These are phyloP conservation scores for Pseudogymnoascus sp. DNA, from an alignment of 2,329 filamentous ascomycete species.

Conservation along the genomic window DNA sequence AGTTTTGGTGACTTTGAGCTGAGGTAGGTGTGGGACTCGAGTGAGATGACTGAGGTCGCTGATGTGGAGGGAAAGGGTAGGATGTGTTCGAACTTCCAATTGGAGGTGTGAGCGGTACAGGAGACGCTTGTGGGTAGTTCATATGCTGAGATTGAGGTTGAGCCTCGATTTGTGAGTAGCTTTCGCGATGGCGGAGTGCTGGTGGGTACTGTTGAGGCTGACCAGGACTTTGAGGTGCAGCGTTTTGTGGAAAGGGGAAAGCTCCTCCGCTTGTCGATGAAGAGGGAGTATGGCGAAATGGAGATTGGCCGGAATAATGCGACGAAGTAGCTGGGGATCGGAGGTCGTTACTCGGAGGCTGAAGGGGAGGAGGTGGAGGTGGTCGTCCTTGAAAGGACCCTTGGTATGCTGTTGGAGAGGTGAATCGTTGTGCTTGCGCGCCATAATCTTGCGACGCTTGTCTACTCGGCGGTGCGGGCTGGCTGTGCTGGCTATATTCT, in stretches of 20 bases:
- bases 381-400: constrained; percentile 24
- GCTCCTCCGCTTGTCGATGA: constrained; percentile 22
- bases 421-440: constrained; percentile 22
- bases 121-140: constrained; percentile 22
- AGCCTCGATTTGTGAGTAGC: constrained; percentile 21
- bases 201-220: constrained; percentile 26
- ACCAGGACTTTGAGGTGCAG: constrained; percentile 26
- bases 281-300: constrained; percentile 26
- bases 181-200: constrained; percentile 22
- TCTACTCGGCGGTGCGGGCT: constrained; percentile 25
- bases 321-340: constrained; percentile 33
- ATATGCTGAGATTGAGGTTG: constrained; percentile 23
- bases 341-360: constrained; percentile 31
- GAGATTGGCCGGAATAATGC: constrained; percentile 27
- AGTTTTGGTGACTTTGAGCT: constrained; percentile 49
- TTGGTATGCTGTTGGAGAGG: constrained; percentile 27
- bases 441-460: constrained; percentile 27
- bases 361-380: constrained; percentile 33
- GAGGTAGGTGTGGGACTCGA: constrained; percentile 54
- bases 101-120: constrained; percentile 28
- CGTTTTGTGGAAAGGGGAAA: constrained; percentile 26
- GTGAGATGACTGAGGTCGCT: constrained; percentile 48
- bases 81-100: constrained; percentile 26
- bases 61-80: constrained; percentile 31
- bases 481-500: constrained; percentile 24